Percentiles rank a stretch among this genome's conserved stretches.
Evolutionary conservation across 768 basidiomycete species (phyloP).

Genomic region (Gyrodon lividus): DNA sequence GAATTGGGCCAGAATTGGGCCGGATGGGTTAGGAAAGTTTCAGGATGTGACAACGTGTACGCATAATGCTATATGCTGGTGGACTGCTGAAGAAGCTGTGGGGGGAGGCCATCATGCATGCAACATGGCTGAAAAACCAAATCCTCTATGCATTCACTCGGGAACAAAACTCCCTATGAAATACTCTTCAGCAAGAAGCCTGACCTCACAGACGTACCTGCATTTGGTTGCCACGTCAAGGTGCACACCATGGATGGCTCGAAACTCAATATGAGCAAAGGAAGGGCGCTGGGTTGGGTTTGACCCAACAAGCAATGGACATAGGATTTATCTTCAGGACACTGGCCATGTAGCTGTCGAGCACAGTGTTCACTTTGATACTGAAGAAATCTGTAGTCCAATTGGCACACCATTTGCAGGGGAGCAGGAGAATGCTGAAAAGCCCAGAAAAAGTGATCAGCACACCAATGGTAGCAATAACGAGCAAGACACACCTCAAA

Average conservation of each 20-base stretch:
- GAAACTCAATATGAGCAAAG: conserved; percentile 13
- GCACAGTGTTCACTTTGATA: neutral
- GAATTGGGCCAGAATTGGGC: too few relatives aligned
- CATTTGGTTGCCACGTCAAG: conserved; percentile 24
- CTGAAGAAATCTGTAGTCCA: neutral
- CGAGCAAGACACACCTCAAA: neutral
- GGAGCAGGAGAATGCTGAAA: neutral
- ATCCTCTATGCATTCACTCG: conserved; percentile 14
- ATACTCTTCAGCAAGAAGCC: conserved; percentile 7
- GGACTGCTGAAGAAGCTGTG: too few relatives aligned
- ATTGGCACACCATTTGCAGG: neutral
- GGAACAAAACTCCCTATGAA: too few relatives aligned
- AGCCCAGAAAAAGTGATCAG: neutral
- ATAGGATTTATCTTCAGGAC: conserved; percentile 13
- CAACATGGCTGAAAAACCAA: too few relatives aligned
- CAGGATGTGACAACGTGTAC: too few relatives aligned
- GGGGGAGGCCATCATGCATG: too few relatives aligned
- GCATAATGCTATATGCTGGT: too few relatives aligned
- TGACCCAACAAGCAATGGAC: conserved; percentile 11
- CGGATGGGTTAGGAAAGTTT: too few relatives aligned
- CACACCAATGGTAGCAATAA: neutral
- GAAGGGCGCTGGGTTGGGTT: conserved; percentile 18
- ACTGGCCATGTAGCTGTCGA: conserved; percentile 9
- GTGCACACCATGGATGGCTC: conserved; percentile 6
- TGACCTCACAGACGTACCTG: conserved; percentile 12